These are phyloP conservation scores for Podospora anserina DNA, from an alignment of 495 filamentous ascomycete species.

Conservation along the genomic window DNA sequence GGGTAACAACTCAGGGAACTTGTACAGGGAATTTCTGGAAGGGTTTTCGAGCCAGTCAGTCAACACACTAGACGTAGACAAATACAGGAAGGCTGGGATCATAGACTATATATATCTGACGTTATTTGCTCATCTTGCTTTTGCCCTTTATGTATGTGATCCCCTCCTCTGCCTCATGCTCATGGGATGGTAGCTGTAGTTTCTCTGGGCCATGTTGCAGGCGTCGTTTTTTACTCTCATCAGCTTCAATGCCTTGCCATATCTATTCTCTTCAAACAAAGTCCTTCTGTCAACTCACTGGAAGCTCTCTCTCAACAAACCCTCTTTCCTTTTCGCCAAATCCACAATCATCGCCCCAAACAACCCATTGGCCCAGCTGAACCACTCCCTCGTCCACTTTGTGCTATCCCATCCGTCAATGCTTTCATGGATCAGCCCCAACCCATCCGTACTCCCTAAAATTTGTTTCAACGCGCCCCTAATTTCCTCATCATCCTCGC, in stretches of 20 bases:
- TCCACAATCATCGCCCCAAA: conserved; percentile 66
- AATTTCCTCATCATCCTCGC: conserved; percentile 49
- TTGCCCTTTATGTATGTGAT: background rate
- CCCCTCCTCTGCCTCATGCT: too few relatives aligned
- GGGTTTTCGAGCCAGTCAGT: background rate
- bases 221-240: conserved; percentile 1
- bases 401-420: conserved; percentile 50
- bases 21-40: too few relatives aligned
- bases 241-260: background rate
- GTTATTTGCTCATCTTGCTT: conserved; percentile 4
- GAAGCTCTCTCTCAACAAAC: conserved; percentile 38
- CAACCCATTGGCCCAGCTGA: conserved; percentile 67
- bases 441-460: conserved; percentile 51
- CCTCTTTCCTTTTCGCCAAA: conserved; percentile 43
- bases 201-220: too few relatives aligned
- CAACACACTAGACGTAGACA: background rate
- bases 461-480: conserved; percentile 44
- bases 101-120: background rate
- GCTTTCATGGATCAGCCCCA: conserved; percentile 61
- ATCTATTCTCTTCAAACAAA: background rate
- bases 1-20: background rate
- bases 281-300: conserved; percentile 22
- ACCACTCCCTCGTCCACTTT: conserved; percentile 63
- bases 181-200: too few relatives aligned
- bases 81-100: background rate